These are phyloP conservation scores for Fraxinus paxiana DNA, from an alignment of 305 asterid genomes.

Conservation along the genomic window DNA sequence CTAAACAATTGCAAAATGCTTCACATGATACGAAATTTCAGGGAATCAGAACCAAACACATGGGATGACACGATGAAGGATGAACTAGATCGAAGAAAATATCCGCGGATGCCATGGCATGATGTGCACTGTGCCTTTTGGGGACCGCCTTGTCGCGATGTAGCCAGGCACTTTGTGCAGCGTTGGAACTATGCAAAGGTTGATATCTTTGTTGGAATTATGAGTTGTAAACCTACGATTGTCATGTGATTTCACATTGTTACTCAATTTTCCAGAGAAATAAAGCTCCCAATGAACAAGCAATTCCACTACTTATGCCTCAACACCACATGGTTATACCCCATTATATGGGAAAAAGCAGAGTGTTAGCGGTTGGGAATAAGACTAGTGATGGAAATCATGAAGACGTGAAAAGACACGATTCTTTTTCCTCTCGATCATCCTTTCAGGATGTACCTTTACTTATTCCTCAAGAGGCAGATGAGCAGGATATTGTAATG, in stretches of 20 bases:
- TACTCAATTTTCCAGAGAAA: constrained; percentile 61
- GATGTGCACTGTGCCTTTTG: constrained; percentile 97
- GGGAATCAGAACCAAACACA: constrained; percentile 96
- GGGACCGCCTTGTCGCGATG: constrained; percentile 96
- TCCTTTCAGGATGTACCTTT: constrained; percentile 87
- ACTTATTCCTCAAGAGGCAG: constrained; percentile 89
- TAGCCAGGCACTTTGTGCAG: constrained; percentile 95
- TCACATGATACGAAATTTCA: constrained; percentile 31
- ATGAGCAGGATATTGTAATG: constrained; percentile 43
- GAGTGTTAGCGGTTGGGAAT: constrained; percentile 36
- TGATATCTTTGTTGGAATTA: constrained; percentile 20
- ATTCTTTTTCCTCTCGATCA: constrained; percentile 57
- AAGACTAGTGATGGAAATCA: constrained; percentile 29
- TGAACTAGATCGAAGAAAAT: constrained; percentile 71
- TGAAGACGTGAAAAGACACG: constrained; percentile 42
- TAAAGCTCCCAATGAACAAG: constrained; percentile 80
- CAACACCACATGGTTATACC: constrained; percentile 99
- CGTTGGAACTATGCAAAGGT: constrained; percentile 99
- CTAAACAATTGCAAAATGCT: constrained; percentile 18
- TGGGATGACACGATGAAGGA: constrained; percentile 98
- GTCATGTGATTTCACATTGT: constrained; percentile 28
- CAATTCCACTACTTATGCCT: constrained; percentile 93
- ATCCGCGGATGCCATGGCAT: constrained; percentile 99
- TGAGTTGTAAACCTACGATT: constrained; percentile 4
- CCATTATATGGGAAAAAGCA: constrained; percentile 73